A percentile compares a stretch with the other conserved stretches of the same genome.
phyloP scores from a whole-genome alignment of 2,329 filamentous ascomycete species.

The Zymoseptoria tritici region DNA sequence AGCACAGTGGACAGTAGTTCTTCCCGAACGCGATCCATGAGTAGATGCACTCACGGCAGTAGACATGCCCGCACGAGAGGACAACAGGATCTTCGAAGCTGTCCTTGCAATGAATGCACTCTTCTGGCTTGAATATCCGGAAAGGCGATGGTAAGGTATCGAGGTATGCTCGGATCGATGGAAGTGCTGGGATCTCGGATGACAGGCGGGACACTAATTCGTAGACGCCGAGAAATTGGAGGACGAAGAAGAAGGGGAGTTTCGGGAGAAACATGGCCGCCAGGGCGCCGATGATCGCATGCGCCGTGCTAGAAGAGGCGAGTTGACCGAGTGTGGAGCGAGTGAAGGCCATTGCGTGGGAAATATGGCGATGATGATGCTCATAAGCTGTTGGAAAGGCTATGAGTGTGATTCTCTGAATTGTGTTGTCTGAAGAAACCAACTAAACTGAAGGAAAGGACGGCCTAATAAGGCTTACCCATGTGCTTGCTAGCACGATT shows the following conservation, averaged over 20 bases:
- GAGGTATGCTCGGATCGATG: not conserved
- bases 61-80: not conserved
- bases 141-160: not conserved
- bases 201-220: not conserved
- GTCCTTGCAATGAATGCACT: not conserved
- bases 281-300: not conserved
- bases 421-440: too few species aligned
- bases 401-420: too few species aligned
- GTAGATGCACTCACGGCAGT: not conserved
- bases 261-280: not conserved
- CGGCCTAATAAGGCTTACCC: too few species aligned
- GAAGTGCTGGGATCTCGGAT: not conserved
- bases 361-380: too few species aligned
- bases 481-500: too few species aligned
- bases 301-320: not conserved
- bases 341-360: not conserved
- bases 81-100: not conserved
- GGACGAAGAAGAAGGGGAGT: not conserved
- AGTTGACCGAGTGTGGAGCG: not conserved
- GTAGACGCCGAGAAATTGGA: not conserved
- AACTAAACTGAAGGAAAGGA: too few species aligned
- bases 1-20: not conserved
- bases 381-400: too few species aligned
- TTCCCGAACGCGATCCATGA: not conserved
- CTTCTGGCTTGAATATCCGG: not conserved